Conservation (phyloP, 202 grass and related monocot species). For the Carex arenaria region DNA sequence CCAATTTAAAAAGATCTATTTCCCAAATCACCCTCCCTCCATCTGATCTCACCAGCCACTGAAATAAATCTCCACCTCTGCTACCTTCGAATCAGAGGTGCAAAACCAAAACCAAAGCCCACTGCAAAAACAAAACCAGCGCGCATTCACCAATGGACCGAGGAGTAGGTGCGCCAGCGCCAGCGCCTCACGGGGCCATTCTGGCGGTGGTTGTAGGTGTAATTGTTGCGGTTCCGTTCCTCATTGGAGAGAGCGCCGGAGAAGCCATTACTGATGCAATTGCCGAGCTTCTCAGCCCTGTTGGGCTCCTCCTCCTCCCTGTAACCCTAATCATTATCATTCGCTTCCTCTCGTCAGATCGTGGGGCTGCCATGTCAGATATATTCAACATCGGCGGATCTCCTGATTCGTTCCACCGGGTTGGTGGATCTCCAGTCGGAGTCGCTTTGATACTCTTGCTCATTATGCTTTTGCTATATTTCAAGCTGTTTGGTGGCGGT, state of each 20-base stretch:
- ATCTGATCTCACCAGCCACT: conserved; percentile 12
- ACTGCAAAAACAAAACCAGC: not conserved
- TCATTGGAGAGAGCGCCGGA: conserved; percentile 57
- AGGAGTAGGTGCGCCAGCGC: conserved; percentile 32
- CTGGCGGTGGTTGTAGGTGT: conserved; percentile 61
- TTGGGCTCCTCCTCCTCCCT: conserved; percentile 72
- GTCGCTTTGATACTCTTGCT: conserved; percentile 70
- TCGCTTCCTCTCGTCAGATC: conserved; percentile 71
- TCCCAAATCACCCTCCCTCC: no score
- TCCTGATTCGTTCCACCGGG: conserved; percentile 84
- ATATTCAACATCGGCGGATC: conserved; percentile 70
- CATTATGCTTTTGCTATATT: conserved; percentile 76
- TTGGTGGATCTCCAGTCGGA: conserved; percentile 76
- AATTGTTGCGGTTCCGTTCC: conserved; percentile 61
- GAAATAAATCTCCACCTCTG: conserved; percentile 25
- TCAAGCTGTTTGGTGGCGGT: conserved; percentile 54
- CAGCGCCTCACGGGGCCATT: conserved; percentile 73
- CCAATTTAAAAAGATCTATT: no score
- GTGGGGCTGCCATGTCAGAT: conserved; percentile 48
- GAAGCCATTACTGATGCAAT: conserved; percentile 54
- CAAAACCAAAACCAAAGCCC: not conserved
- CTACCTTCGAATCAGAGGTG: not conserved
- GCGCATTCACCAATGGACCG: not conserved
- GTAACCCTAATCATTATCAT: conserved; percentile 64
- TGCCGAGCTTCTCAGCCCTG: conserved; percentile 68